These are phyloP conservation scores for Mycena belliarum DNA, from an alignment of 768 basidiomycete genomes.

Conservation along the genomic window DNA sequence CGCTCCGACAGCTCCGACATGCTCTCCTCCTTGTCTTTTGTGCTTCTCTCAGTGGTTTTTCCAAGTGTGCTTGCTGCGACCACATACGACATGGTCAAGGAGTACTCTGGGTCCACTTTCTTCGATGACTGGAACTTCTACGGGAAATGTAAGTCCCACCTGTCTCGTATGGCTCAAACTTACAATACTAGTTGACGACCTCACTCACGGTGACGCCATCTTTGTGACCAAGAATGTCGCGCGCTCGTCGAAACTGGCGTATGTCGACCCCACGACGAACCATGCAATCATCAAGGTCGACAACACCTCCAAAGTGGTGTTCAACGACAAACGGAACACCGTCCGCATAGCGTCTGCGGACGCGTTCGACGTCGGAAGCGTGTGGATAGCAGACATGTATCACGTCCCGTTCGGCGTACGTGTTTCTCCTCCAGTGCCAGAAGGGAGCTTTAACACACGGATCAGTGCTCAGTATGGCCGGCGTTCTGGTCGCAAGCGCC, in stretches of 20 bases:
- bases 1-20: background rate
- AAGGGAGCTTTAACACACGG: background rate
- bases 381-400: conserved; percentile 66
- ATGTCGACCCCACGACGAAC: conserved; percentile 60
- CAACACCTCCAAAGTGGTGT: conserved; percentile 56
- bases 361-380: conserved; percentile 54
- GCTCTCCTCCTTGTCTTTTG: conserved; percentile 9
- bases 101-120: conserved; percentile 61
- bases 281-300: conserved; percentile 80
- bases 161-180: background rate
- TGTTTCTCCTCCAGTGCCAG: conserved; percentile 12
- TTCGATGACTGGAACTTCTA: conserved; percentile 73
- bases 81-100: conserved; percentile 54
- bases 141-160: conserved; percentile 40
- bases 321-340: conserved; percentile 62
- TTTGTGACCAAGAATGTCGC: conserved; percentile 53
- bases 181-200: conserved; percentile 54
- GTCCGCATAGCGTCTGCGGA: conserved; percentile 65
- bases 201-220: conserved; percentile 56
- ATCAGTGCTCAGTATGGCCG: conserved; percentile 72
- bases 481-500: conserved; percentile 63
- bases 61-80: conserved; percentile 25
- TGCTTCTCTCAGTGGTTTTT: conserved; percentile 1
- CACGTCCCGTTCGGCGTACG: conserved; percentile 66
- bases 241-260: conserved; percentile 53